A percentile compares a stretch with the other conserved stretches of the same genome.
phyloP scores from a whole-genome alignment of 768 basidiomycete species.

The Pleurotus sapidus region DNA sequence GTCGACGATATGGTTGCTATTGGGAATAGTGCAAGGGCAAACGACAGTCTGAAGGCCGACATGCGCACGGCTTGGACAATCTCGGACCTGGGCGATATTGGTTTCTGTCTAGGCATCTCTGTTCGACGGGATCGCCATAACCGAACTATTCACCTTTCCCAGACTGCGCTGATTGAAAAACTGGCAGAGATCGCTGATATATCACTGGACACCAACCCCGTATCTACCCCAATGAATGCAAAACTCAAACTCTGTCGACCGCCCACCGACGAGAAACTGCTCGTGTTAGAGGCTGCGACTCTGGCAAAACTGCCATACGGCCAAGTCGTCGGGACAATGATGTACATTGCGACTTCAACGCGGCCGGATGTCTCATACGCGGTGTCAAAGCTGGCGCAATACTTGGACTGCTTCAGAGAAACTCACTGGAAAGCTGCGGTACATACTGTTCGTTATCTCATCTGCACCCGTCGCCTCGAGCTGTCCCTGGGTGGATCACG shows the following conservation, averaged over 20 bases:
- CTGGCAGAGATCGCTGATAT: conserved; percentile 15
- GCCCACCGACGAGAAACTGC: conserved; percentile 7
- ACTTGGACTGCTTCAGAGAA: conserved; percentile 19
- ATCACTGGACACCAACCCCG: conserved; percentile 12
- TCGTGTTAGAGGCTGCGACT: neutral
- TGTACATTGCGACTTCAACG: conserved; percentile 17
- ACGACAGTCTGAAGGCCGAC: conserved; percentile 21
- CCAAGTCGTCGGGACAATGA: conserved; percentile 14
- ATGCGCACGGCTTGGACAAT: conserved; percentile 26
- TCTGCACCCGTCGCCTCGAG: neutral
- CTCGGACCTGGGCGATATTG: conserved; percentile 27
- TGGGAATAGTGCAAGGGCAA: conserved; percentile 9
- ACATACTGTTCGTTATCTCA: neutral
- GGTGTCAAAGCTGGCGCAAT: conserved; percentile 23
- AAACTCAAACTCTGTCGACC: conserved; percentile 10
- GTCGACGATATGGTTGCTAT: conserved; percentile 31
- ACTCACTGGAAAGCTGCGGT: neutral
- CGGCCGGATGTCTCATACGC: conserved; percentile 22
- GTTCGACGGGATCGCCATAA: conserved; percentile 22
- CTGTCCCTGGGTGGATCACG: conserved; percentile 10
- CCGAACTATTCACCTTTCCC: conserved; percentile 17
- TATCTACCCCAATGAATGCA: conserved; percentile 22
- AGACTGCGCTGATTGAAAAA: conserved; percentile 22
- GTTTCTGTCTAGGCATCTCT: conserved; percentile 32
- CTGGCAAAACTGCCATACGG: neutral